phyloP scores from a whole-genome alignment of 257 asterid species.

The Galeopsis tetrahit region DNA sequence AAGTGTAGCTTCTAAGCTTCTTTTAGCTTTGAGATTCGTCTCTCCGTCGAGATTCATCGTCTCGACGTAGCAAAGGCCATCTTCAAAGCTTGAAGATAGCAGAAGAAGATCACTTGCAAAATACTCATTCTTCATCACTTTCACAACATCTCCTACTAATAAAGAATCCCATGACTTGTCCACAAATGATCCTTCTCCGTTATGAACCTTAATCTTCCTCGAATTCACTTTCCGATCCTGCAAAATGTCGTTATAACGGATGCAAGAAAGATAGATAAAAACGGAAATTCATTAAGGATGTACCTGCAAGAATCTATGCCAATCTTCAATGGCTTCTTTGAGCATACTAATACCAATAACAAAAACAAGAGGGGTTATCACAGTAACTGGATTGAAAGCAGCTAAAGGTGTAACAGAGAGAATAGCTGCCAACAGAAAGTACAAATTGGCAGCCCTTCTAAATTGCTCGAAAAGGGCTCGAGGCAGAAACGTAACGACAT shows the following conservation, averaged over 20 bases:
- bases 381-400: constrained; percentile 44
- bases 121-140: constrained; percentile 56
- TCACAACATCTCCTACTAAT: constrained; percentile 63
- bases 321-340: constrained; percentile 72
- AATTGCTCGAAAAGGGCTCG: constrained; percentile 70
- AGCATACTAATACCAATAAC: constrained; percentile 69
- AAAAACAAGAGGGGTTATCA: constrained; percentile 58
- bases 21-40: constrained; percentile 58
- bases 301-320: constrained; percentile 69
- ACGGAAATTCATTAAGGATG: too few relatives aligned
- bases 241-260: neutral
- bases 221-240: constrained; percentile 68
- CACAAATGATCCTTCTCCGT: constrained; percentile 46
- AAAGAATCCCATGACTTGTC: constrained; percentile 51
- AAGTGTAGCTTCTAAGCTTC: constrained; percentile 55
- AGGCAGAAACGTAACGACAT: constrained; percentile 55
- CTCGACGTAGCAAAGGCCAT: constrained; percentile 70
- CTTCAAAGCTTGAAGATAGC: constrained; percentile 61
- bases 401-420: constrained; percentile 48
- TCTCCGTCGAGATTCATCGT: constrained; percentile 76
- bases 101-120: constrained; percentile 68
- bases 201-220: constrained; percentile 55
- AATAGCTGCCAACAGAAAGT: constrained; percentile 58
- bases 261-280: too few relatives aligned
- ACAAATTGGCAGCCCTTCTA: constrained; percentile 66